Base-by-base conservation (phyloP, 2,329 filamentous ascomycete genomes). In the Orbilia ellipsospora region DNA sequence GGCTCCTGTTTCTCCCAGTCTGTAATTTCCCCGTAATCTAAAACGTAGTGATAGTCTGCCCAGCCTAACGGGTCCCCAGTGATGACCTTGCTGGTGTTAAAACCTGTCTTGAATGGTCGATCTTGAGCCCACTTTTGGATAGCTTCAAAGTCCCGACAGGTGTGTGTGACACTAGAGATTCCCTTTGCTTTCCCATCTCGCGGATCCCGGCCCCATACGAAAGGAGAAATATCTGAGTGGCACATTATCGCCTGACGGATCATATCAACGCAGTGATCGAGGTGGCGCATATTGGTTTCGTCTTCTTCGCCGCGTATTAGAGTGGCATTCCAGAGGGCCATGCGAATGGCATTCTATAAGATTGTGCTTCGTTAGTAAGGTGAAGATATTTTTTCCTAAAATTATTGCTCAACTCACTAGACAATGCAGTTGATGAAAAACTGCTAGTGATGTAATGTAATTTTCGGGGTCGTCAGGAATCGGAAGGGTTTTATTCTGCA, bases 391-490 rank as follows among this genome's bases (percentile, higher is more conserved):
- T 36, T 36, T 36, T 1, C 10, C 31, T 7, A 36, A 48, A 48
- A 48, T n/a, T 48, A 12, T 6, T 7, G 13, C 13, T 48, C 16
- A 10, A 62, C 59, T 62, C 44, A 62, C 59, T 16, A 62, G 20
- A 42, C 59, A 62, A 62, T 62, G 59, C 59, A 62, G 45, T 40
- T 62, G 59, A 44, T 62, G 59, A 44, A 51, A 62, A 62, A 62
- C 59, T 52, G 59, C 59, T 62, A 62, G 26, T 20, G 59, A 62
- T 18, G 59, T 16, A 36, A 62, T 62, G 20, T 62, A 62, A 62
- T 62, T 51, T 12, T 62, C 45, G n/a, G 59, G 59, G 23, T 62
- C 59, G 51, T 62, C 59, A 16, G 59, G 59, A 36, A 62, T 62
- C 15, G 59, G 59, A 31, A 62, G 59, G 36, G 59, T 62, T 52